Evolutionary conservation across 129 eudicot species (phyloP), one percentile per base, ranked within the genome.

Genomic region (Flaveria bidentis): DNA sequence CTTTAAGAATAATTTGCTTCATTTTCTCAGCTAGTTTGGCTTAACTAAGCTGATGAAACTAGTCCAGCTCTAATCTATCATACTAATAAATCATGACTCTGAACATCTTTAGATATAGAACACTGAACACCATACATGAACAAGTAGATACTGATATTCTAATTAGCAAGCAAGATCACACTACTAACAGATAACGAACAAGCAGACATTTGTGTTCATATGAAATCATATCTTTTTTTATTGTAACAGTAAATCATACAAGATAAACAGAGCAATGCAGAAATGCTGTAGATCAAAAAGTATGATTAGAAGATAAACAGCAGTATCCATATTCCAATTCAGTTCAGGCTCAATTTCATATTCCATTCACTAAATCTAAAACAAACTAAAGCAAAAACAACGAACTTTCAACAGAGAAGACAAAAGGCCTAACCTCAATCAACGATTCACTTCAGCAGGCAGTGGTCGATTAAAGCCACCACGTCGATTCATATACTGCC

Each of bases 401-500:
- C 4, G 26, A 56, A 67, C 13, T 53, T 46, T 2, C 30, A 61
- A 15, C 33, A 36, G 16, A 33, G 7, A 50, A 58, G 67, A 10
- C 18, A 77, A 76, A 87, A 67, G 50, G 62, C 85, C 79, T 81
- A 84, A 84, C 94, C 94, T 83, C 39, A 75, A 44, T 84, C 82
- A 93, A 36, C 98, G 98, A 71, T 90, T 93, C 1, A 50, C 55
- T 60, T 93, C 98, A 75, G 98, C 91, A 33, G 98, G 98, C 90
- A 93, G 79, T 4, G 98, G 98, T 9, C 98, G 86, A 85, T 93
- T 93, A 67, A 93, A 93, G 1, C 98, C 98, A 23, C 98, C 98
- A 2, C 97, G 91, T 13, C 98, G 84, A 68, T 93, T 93, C 98
- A 93, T 93, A 57, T 93, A 93, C 87, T 93, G 98, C 28, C 98